Base-by-base conservation (phyloP, 495 filamentous ascomycete species). In the Xylaria scruposa region DNA sequence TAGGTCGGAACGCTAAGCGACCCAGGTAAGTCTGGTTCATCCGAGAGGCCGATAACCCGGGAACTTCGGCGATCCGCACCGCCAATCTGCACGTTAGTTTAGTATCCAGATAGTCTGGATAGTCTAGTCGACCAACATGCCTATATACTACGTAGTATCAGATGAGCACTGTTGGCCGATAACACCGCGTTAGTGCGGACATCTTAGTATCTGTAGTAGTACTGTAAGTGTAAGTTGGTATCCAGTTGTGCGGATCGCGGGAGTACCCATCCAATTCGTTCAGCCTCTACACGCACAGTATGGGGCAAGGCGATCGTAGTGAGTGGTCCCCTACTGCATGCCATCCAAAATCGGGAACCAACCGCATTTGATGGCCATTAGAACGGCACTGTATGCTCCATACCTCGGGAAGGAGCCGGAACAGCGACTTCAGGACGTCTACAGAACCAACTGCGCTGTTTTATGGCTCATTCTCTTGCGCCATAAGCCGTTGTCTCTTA, bases 41-140 rank as follows among this genome's bases (percentile, higher is more conserved):
- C 38, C 33, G 31, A 38, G 19, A 33, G 29, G 31, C 29, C 56
- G 15, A 38, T 1, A 59, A 38, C 31, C 19, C 56, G 56, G 56
- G 56, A 59, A 59, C 31, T 12, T 59, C 56, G 56, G 56, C 19
- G 10, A 59, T 5, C 59, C 59, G 59, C 38, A 21, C 38, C 59
- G 24, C 24, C 24, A 15, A 26, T 26, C 13, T 38, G 8, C 54
- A 33, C 26, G 17, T 31, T 58, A 33, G 49, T 53, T 24, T 53
- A 21, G 9, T 58, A 31, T 26, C 53, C 29, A 58, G 21, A 24
- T 19, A 24, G 47, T 19, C 47, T 19, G 3, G 33, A 36, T 36
- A 36, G 36, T 38, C 8, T 38, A 38, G 36, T 38, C 36, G 36
- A 8, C 36, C 36, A 38, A 6, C 8, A 38, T 6, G 36, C 36